Percentiles rank a stretch among this genome's conserved stretches.
Conservation (phyloP, 1,284 basidiomycete species). For the Cutaneotrichosporon curvatum region DNA sequence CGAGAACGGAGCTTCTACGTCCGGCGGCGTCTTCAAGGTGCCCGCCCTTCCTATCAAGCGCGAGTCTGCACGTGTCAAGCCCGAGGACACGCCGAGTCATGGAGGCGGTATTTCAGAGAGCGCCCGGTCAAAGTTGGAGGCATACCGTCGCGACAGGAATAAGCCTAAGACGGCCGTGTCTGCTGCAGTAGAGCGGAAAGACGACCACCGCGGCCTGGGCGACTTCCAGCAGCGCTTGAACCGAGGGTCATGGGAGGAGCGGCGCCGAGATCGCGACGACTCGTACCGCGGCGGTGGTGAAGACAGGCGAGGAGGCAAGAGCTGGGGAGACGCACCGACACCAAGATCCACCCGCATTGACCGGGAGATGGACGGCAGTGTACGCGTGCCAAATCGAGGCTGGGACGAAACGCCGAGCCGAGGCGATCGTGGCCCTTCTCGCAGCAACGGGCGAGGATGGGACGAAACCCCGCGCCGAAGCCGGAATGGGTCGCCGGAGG, state of each 20-base stretch:
- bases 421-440: constrained; percentile 18
- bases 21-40: constrained; percentile 73
- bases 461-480: constrained; percentile 75
- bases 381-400: constrained; percentile 76
- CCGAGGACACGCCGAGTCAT: constrained; percentile 88
- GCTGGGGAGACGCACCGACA: constrained; percentile 51
- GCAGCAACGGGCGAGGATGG: constrained; percentile 52
- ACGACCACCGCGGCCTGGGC: constrained; percentile 31
- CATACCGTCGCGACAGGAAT: constrained; percentile 62
- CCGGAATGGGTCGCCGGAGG: constrained; percentile 46
- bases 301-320: constrained; percentile 22
- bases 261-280: constrained; percentile 15
- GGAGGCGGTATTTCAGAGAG: constrained; percentile 74
- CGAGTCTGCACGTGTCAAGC: constrained; percentile 61
- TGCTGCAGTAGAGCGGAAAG: constrained; percentile 17
- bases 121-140: constrained; percentile 65
- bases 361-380: constrained; percentile 61
- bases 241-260: constrained; percentile 48
- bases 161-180: constrained; percentile 43
- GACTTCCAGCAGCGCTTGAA: constrained; percentile 45
- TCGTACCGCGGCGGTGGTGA: constrained; percentile 24
- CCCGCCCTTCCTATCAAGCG: constrained; percentile 57
- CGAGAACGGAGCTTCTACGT: constrained; percentile 14
- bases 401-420: constrained; percentile 82
- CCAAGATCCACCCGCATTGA: constrained; percentile 58